Base-by-base conservation (phyloP, 441 rosid species). In the Corymbia citriodora region DNA sequence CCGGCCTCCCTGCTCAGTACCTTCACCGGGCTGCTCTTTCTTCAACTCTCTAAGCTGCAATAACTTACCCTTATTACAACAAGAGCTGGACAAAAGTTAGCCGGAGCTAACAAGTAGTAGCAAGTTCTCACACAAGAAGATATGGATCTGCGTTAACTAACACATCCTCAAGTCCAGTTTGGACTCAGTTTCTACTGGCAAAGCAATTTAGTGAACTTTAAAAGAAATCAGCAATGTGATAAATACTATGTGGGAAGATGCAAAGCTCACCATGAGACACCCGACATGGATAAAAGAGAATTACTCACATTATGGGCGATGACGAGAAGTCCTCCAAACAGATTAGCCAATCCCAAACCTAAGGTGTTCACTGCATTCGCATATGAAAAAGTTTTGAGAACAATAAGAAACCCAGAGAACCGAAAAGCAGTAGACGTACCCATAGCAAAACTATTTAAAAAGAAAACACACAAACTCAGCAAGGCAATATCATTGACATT, bases 321-420 rank as follows among this genome's bases (percentile, higher is more conserved):
- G 90, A 96, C 33, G 91, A 96, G 87, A 87, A 97, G 96, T 90
- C 99, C 99, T 10, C 99, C 97, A 5, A 97, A 87, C 93, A 97
- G 91, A 93, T 96, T 98, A 87, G 99, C 99, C 94, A 97, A 92
- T 87, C 96, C 98, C 93, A 97, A 90, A 55, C 94, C 99, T 89
- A 98, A 92, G 86, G 95, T 92, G 92, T 95, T 96, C 96, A 96
- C 99, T 98, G 97, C 93, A 96, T 91, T 79, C 7, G 9, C 7
- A 45, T 45, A 79, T 13, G 17, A 45, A 79, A 45, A 13, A 2
- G 31, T 79, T 45, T 1, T 36, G 52, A 45, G 85, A 79, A 79
- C 85, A 23, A 23, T 13, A 45, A 79, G 85, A 79, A 79, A 79
- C n/a, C 50, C 50, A 2, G n/a, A 74, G 52, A 18, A 36, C 82